Evolutionary conservation across 2,329 filamentous ascomycete genomes (phyloP).

Genomic region (Pezicula rhizophila): DNA sequence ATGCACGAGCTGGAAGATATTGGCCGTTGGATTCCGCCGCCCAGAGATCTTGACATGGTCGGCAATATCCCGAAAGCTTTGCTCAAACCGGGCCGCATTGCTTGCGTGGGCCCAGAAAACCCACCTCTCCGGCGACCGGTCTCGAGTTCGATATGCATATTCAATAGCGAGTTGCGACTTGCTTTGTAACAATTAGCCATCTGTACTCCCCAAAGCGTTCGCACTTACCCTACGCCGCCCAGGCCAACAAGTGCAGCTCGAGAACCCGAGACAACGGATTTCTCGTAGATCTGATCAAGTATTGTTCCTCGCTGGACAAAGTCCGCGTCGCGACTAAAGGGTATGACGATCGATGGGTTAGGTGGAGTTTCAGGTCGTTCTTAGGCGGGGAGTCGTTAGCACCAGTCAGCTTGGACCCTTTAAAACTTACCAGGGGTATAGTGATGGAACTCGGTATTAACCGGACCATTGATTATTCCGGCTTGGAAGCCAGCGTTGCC

Average conservation of each 20-base stretch:
- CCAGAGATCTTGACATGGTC: slow-evolving; percentile 24
- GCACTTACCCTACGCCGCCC: slow-evolving; percentile 16
- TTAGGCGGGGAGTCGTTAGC: slow-evolving; percentile 13
- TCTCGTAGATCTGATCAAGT: slow-evolving; percentile 23
- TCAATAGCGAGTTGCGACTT: slow-evolving; percentile 33
- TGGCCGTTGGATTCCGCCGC: slow-evolving; percentile 23
- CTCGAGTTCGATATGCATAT: slow-evolving; percentile 27
- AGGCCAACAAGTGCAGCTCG: slow-evolving; percentile 17
- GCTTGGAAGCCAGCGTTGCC: slow-evolving; percentile 15
- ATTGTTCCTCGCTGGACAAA: slow-evolving; percentile 14
- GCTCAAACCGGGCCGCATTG: slow-evolving; percentile 28
- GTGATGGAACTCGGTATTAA: slow-evolving; percentile 15
- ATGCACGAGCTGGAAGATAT: slow-evolving; percentile 28
- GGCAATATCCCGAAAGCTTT: slow-evolving; percentile 30
- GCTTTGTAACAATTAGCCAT: slow-evolving; percentile 16
- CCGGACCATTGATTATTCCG: slow-evolving; percentile 15
- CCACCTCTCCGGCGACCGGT: slow-evolving; percentile 22
- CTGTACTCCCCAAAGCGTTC: slow-evolving; percentile 3
- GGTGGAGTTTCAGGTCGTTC: slow-evolving; percentile 17
- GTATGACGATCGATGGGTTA: slow-evolving; percentile 14
- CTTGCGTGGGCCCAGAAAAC: slow-evolving; percentile 34
- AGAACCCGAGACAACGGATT: slow-evolving; percentile 16
- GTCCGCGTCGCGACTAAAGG: slow-evolving; percentile 16
- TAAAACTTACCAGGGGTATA: slow-evolving; percentile 16
- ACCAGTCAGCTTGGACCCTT: slow-evolving; percentile 14